Base-by-base conservation (phyloP, 257 asterid species). In the Dorcoceras hygrometricum region DNA sequence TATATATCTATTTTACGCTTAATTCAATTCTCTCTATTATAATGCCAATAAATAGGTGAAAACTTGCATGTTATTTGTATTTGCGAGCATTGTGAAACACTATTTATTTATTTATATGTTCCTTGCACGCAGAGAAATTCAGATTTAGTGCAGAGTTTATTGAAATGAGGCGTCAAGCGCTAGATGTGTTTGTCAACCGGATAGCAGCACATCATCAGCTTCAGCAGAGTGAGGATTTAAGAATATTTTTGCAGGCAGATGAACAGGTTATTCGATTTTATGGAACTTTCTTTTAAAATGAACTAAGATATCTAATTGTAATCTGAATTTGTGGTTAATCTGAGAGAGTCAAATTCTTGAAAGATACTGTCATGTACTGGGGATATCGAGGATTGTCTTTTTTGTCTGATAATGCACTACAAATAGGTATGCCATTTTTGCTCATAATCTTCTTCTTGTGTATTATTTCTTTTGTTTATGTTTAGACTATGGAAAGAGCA, bases 81-180 rank as follows among this genome's bases (percentile, higher is more conserved):
- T 27, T 48, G 5, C 5, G 19, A 7, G 61, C 62, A 26, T 55
- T 22, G 23, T 27, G 69, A 55, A 51, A 43, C 43, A 20, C 31
- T 25, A 23, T 53, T 64, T 63, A 62, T 20, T 43, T 72, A 63
- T 75, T n/a, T 68, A 70, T 73, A 69, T 46, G 69, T 51, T 70
- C 63, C 63, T 72, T 68, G 57, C 66, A 29, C 46, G 65, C 93
- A 91, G 97, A 91, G 81, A 91, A 91, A 75, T 91, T 86, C 79
- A 82, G 96, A 79, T 91, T 88, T 78, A 89, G 86, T 79, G 95
- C 99, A 29, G 97, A 91, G 69, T 91, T 91, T 80, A 91, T 91
- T 74, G 97, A 91, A 74, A 90, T 88, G 97, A 83, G 99, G 83
- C 95, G 99, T 65, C 95, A 85, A 82, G 97, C 96, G 18, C 66